A percentile compares a stretch with the other conserved stretches of the same genome.
Evolutionary conservation across 345 rosid genomes (phyloP).

Genomic region (Garcia nutans): DNA sequence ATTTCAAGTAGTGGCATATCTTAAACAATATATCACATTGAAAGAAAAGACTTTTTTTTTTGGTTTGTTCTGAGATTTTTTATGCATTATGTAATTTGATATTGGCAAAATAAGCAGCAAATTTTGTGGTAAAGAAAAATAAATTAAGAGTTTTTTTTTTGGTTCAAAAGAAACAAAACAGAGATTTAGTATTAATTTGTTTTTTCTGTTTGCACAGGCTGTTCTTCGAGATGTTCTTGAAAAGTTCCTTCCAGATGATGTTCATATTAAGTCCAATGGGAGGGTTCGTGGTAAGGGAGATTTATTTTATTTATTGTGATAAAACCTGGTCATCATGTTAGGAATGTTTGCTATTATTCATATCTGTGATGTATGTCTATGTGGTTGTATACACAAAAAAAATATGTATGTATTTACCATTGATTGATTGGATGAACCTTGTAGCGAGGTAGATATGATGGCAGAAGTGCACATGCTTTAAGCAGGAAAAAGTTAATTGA

Average conservation of each 20-base stretch:
- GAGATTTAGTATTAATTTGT: not conserved
- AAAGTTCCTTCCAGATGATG: conserved; percentile 75
- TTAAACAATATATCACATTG: not conserved
- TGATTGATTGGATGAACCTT: not conserved
- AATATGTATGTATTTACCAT: not conserved
- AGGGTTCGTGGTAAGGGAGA: conserved; percentile 77
- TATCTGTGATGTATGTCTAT: not conserved
- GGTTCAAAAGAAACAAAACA: not conserved
- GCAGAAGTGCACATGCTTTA: not conserved
- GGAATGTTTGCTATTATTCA: not conserved
- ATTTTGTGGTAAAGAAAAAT: not conserved
- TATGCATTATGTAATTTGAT: not conserved
- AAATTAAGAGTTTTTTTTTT: not conserved
- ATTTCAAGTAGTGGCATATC: not conserved
- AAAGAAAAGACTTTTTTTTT: not conserved
- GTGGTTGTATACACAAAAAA: not conserved
- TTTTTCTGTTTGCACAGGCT: conserved; percentile 43
- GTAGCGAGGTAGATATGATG: not conserved
- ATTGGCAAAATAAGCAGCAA: not conserved
- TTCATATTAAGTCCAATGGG: conserved; percentile 74
- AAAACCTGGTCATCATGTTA: not conserved
- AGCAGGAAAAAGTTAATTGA: not conserved
- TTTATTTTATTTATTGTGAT: not conserved
- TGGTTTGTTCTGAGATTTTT: not conserved
- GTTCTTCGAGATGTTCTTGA: conserved; percentile 74